A percentile compares a stretch with the other conserved stretches of the same genome.
Evolutionary conservation across 2,329 filamentous ascomycete genomes (phyloP).

Genomic region (Huntiella savannae): DNA sequence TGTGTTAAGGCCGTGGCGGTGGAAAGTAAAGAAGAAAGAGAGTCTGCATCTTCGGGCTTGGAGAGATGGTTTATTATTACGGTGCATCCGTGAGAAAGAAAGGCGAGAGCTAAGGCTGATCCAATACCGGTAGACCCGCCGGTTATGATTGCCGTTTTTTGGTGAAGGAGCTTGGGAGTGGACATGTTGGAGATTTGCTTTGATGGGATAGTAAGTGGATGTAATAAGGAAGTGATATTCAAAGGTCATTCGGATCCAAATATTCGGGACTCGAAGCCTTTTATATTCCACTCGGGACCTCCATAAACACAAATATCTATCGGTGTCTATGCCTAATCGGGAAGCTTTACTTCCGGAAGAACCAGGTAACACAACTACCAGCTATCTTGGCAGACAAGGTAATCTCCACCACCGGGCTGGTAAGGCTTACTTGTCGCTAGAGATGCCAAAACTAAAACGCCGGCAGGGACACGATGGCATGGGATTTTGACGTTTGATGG

Average conservation of each 20-base stretch:
- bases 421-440: no score
- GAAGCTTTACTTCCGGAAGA: no score
- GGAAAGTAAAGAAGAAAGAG: constrained; percentile 33
- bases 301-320: no score
- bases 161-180: constrained; percentile 36
- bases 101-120: constrained; percentile 64
- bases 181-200: not conserved
- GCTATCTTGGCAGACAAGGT: no score
- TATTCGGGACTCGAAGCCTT: not conserved
- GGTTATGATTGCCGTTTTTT: constrained; percentile 71
- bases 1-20: constrained; percentile 30
- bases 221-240: constrained; percentile 6
- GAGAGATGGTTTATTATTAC: constrained; percentile 69
- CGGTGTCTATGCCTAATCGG: no score
- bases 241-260: not conserved
- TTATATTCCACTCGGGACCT: no score
- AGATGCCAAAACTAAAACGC: no score
- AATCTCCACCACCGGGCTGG: no score
- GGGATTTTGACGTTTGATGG: no score
- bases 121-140: constrained; percentile 77
- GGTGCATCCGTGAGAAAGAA: constrained; percentile 55
- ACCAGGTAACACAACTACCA: no score
- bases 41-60: constrained; percentile 28
- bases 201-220: not conserved
- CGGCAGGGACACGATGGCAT: no score